Base-by-base conservation (phyloP, 1,284 basidiomycete species). In the Crucibulum parvulum region DNA sequence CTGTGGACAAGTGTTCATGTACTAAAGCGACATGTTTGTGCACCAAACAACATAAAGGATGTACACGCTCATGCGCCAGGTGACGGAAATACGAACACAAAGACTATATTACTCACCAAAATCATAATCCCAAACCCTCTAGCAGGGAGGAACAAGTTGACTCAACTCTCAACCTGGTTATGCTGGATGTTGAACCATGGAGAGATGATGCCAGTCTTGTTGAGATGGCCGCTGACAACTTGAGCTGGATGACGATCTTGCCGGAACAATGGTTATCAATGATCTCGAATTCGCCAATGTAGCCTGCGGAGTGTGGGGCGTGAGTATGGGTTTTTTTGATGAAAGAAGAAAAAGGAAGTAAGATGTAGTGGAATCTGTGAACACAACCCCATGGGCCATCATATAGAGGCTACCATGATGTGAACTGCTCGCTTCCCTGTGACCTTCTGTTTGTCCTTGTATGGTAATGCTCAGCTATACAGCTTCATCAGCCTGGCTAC, bases 241-340 rank as follows among this genome's bases (percentile, higher is more conserved):
- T 99, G 65, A 99, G 90, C 82, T 99, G 96, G 69, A 99, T 89
- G 71, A 99, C 96, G 69, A 99, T 94, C 85, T 99, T 99, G 76
- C 96, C 96, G n/a, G 95, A 92, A 65, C 98, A 96, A 83, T 99
- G 98, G 85, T 99, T 98, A 76, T 99, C 98, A 76, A 99, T 92
- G 81, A 98, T 94, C 83, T 99, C 96, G 76, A 99, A 99, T 85
- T 99, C 97, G 73, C 96, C 96, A 67, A 99, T 98, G 88, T 99
- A 99, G 65, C 96, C 96, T 98, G 69, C 56, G 51, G 4, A 37
- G 36, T 3, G 24, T 37, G 39, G 37, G 55, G 67, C 51, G 68
- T 55, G 9, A 63, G 74, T 39, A n/a, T n/a, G n/a, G n/a, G n/a
- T n/a, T n/a, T n/a, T n/a, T n/a, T n/a, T n/a, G 70, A 67, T 54